Percentiles rank a stretch among this genome's conserved stretches.
Conservation (phyloP, 169 alveolate genomes). For the Besnoitia besnoiti region DNA sequence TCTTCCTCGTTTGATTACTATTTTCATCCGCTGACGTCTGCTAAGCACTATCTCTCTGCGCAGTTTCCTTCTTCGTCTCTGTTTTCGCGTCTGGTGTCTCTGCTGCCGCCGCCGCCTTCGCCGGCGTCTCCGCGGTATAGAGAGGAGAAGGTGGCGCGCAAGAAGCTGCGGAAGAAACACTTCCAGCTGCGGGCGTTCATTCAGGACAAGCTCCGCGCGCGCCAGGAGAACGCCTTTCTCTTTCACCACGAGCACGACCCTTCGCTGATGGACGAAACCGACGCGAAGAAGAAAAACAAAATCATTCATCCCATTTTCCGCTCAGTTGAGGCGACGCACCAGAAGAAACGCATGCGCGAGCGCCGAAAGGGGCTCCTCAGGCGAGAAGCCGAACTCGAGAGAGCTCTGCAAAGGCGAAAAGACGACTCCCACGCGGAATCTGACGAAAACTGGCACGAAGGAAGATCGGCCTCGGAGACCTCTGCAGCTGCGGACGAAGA, state of each 20-base stretch:
- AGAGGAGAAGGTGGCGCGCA: background rate
- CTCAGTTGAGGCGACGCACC: background rate
- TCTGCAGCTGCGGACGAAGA: background rate
- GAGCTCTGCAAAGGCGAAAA: background rate
- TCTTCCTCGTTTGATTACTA: background rate
- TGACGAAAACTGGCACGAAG: too few relatives aligned
- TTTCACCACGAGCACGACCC: background rate
- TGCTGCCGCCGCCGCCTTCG: background rate
- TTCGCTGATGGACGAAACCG: background rate
- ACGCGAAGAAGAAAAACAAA: background rate
- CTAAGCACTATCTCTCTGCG: background rate
- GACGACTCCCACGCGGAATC: too few relatives aligned
- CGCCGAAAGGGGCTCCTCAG: background rate
- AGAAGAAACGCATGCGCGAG: background rate
- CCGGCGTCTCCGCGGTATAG: background rate
- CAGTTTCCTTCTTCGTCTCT: constrained; percentile 3
- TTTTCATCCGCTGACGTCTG: background rate
- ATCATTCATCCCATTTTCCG: constrained; percentile 10
- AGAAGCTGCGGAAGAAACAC: background rate
- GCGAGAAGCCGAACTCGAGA: background rate
- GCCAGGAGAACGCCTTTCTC: background rate
- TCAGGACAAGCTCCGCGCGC: background rate
- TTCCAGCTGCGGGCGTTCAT: background rate
- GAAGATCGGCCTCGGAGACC: background rate
- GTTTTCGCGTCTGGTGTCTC: background rate